Evolutionary conservation across 495 filamentous ascomycete species (phyloP), one percentile per base, ranked within the genome.

Genomic region (Clavariopsis aquatica): DNA sequence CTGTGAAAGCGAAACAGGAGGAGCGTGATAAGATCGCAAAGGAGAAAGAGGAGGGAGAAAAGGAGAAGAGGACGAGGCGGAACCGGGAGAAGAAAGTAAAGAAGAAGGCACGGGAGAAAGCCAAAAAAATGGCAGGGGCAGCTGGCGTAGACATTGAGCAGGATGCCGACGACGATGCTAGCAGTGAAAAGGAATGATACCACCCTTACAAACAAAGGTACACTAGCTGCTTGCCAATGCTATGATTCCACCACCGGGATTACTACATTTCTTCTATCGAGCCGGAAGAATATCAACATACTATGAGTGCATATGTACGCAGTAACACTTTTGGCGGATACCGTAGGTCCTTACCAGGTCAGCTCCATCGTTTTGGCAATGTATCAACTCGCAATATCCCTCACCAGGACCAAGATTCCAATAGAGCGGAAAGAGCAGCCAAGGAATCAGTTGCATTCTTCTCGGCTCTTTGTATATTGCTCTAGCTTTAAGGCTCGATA

Each of bases 1-100:
- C 82, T 71, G 77, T 77, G 69, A 78, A 74, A 63, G 79, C 78
- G 69, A 78, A 80, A 72, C 82, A 80, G 62, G 65, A 72, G 62
- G 72, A 70, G 28, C 66, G 38, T 34, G 70, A 38, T 26, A 57
- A 52, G 38, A 38, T 29, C n/a, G 49, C 28, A 27, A 65, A 55
- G 29, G 56, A 64, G 41, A 58, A 58, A 29, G 43, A 58, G 24
- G 41, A 52, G 49, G 49, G 56, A 20, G 67, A 70, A 24, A 66
- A 46, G 54, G 67, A 62, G 55, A 72, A 69, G 59, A 69, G 57
- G 52, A 66, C 56, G 34, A 66, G 56, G 49, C 59, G 57, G 60
- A 70, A 70, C 56, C 47, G 64, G 46, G 59, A 67, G 55, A 70
- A 67, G 64, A 66, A 67, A 49, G 54, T 62, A 1, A 67, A 67